Base-by-base conservation (phyloP, 2,329 filamentous ascomycete genomes). In the Colletotrichum sp. region DNA sequence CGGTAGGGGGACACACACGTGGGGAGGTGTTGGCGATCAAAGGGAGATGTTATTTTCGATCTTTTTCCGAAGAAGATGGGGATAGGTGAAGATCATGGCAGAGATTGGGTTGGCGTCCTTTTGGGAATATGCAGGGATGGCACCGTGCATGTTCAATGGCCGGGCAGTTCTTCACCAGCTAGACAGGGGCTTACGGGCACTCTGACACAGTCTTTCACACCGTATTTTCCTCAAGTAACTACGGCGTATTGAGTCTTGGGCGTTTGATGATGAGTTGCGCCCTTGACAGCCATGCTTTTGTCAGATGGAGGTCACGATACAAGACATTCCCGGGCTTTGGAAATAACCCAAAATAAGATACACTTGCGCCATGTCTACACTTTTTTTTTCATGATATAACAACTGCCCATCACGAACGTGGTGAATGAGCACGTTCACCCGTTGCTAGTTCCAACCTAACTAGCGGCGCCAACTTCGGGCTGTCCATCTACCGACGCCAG, bases 271-370 rank as follows among this genome's bases (percentile, higher is more conserved):
- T 13, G 44, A 13, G 10, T 21, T 49, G 44, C 6, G 44, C n/a
- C 0, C n/a, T 13, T 49, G 44, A 8, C 44, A 0, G 2, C 44
- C 4, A 8, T 21, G 0, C 44, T 1, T 2, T 0, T 6, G n/a
- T 49, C n/a, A 21, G 10, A 49, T 13, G 10, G n/a, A 49, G 44
- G n/a, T 13, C 44, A 49, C 3, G 39, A 49, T 49, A 2, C 39
- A n/a, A 49, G 8, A n/a, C 0, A 12, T 1, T 6, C 5, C 1
- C 9, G 3, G 9, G 39, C 39, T 0, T 49, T 0, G 18, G 39
- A 21, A 49, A 49, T 18, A n/a, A n/a, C 9, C 18, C 9, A n/a
- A 1, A 3, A 44, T 44, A n/a, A 3, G 4, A n/a, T 7, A 49
- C 39, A 7, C 5, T 12, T 1, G 0, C 5, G 3, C 18, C 9